These are phyloP conservation scores for Phytophthora colocasiae DNA, from an alignment of 352 stramenopile species.

Conservation along the genomic window DNA sequence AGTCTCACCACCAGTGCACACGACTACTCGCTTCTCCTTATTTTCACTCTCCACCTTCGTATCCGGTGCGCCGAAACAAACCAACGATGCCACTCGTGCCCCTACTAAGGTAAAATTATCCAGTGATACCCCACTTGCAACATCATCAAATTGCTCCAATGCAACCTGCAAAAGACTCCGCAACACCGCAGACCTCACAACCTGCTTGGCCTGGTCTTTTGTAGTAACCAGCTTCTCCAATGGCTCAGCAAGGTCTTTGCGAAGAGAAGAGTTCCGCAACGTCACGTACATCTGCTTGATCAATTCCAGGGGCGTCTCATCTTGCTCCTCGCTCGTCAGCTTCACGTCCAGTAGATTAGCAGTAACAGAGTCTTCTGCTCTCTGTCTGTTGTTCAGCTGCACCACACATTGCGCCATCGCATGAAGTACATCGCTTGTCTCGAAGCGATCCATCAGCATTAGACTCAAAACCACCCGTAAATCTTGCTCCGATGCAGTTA, in stretches of 20 bases:
- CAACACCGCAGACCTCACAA: constrained; percentile 47
- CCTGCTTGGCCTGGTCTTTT: constrained; percentile 61
- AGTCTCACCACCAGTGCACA: constrained; percentile 64
- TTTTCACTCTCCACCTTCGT: constrained; percentile 1
- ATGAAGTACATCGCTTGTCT: no score
- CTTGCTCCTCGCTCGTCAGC: constrained; percentile 14
- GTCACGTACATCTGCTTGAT: constrained; percentile 85
- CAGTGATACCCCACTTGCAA: constrained; percentile 9
- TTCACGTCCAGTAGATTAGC: constrained; percentile 26
- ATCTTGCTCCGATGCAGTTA: constrained; percentile 11
- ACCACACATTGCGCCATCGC: no score
- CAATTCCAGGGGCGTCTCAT: constrained; percentile 46
- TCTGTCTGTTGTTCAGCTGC: no score
- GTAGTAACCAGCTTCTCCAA: constrained; percentile 38
- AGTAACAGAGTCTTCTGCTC: no score
- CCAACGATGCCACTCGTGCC: constrained; percentile 31
- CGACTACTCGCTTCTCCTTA: constrained; percentile 4
- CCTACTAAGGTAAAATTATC: constrained; percentile 30
- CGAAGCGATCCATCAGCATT: no score
- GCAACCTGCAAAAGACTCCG: constrained; percentile 57
- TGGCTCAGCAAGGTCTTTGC: constrained; percentile 40
- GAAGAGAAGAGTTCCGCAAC: constrained; percentile 31
- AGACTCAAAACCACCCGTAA: constrained; percentile 31
- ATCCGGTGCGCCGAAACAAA: constrained; percentile 29
- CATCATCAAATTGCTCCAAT: constrained; percentile 31